Evolutionary conservation across 108 stramenopile genomes (phyloP), one percentile per base, ranked within the genome.

Genomic region (Fistulifera pelliculosa): DNA sequence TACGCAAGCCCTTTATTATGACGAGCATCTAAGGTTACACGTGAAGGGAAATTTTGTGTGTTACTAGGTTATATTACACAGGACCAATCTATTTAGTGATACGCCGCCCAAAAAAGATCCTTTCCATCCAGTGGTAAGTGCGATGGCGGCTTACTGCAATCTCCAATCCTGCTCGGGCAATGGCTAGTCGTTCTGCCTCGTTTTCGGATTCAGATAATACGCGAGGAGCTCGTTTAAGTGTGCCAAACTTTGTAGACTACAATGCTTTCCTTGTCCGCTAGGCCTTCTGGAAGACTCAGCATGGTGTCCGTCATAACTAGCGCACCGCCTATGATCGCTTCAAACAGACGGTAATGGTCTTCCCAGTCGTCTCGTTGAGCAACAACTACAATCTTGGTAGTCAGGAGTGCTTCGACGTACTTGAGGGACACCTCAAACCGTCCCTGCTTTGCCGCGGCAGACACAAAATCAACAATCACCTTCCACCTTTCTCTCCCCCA

Each of bases 331-430:
- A 71, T 63, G 22, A 85, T 28, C 0, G 67, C 60, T 62, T 85
- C 83, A 54, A 76, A 69, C 18, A 85, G 52, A 38, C 79, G 70
- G 39, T 64, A 76, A 27, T 80, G 79, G 23, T 75, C 83, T 62
- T 85, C 83, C 79, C 79, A 80, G 41, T 66, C 58, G 52, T 85
- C 83, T 13, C 79, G 58, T 57, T 85, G 83, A 10, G 79, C 57
- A 11, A 80, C 51, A 4, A 85, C 79, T 7, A 85, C 69, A 41
- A 85, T 73, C 47, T 80, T 80, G 43, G 56, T 69, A 7, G 17
- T 27, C 48, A 85, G 24, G 48, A 85, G n/a, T 15, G 50, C 65
- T 40, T 63, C 12, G 0, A 70, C 27, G 39, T 75, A 75, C 26
- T 55, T 61, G 26, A 24, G 23, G 16, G 23, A 25, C 23, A 54